Percentiles rank a stretch among this genome's conserved stretches.
phyloP scores from a whole-genome alignment of 495 filamentous ascomycete genomes.

The Penicillium bialowiezense region DNA sequence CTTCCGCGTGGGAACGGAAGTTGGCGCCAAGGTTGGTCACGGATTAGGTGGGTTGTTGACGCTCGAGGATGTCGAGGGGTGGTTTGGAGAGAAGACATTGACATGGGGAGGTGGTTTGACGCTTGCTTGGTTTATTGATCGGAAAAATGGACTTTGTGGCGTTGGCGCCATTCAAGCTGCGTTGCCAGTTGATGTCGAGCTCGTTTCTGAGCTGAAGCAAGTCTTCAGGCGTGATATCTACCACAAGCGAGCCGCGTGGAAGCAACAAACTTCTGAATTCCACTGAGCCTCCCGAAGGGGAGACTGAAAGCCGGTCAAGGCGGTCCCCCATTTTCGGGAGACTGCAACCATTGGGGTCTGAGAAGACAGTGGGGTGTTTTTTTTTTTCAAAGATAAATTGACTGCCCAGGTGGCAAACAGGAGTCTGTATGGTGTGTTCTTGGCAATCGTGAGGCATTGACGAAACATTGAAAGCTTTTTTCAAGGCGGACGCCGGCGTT shows the following conservation, averaged over 20 bases:
- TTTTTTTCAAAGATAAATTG: no score
- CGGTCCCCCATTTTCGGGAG: no score
- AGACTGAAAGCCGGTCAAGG: no score
- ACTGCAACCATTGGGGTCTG: no score
- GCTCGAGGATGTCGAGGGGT: constrained; percentile 31
- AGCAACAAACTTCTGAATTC: not conserved
- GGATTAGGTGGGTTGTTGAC: constrained; percentile 28
- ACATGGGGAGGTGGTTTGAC: constrained; percentile 39
- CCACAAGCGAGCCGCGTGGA: constrained; percentile 25
- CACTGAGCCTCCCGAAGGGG: no score
- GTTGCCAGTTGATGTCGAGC: constrained; percentile 32
- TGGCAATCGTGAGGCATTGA: no score
- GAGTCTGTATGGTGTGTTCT: no score
- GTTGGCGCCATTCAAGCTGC: constrained; percentile 36
- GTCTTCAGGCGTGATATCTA: constrained; percentile 43
- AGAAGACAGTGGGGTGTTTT: no score
- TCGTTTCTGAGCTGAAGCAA: constrained; percentile 35
- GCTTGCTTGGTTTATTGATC: constrained; percentile 45
- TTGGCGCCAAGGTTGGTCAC: constrained; percentile 20
- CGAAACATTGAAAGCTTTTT: no score
- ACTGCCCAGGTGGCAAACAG: no score
- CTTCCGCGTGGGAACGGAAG: constrained; percentile 26
- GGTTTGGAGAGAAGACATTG: constrained; percentile 39
- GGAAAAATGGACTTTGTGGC: constrained; percentile 43
- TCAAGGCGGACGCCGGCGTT: no score